A percentile compares a stretch with the other conserved stretches of the same genome.
Conservation (phyloP, 805 yeast genomes). For the Ogataea saltuana region DNA sequence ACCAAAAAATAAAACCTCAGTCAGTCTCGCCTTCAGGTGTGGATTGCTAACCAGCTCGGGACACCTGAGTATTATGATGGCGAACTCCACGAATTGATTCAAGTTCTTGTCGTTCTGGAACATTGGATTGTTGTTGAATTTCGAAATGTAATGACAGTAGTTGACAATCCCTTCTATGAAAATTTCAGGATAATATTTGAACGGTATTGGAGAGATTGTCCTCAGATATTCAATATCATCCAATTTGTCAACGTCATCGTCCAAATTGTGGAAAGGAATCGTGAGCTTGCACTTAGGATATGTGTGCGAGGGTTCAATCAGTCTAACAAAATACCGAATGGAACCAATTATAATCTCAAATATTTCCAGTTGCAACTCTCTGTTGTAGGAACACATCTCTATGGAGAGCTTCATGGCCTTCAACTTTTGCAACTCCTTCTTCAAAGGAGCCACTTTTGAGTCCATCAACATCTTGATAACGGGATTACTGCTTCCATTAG, state of each 20-base stretch:
- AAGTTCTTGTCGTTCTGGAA: conserved; percentile 52
- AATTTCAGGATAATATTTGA: conserved; percentile 84
- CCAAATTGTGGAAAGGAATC: conserved; percentile 59
- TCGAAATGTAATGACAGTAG: conserved; percentile 63
- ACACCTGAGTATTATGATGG: conserved; percentile 74
- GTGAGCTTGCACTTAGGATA: conserved; percentile 55
- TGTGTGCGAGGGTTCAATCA: conserved; percentile 69
- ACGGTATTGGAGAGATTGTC: conserved; percentile 67
- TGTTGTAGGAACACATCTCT: conserved; percentile 60
- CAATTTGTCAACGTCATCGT: conserved; percentile 64
- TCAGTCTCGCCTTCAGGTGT: conserved; percentile 81
- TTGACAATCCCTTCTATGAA: conserved; percentile 78
- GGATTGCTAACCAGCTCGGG: conserved; percentile 89
- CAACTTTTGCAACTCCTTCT: conserved; percentile 36
- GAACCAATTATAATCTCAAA: conserved; percentile 80
- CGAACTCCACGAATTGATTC: conserved; percentile 63
- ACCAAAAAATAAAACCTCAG: conserved; percentile 79
- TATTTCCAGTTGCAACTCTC: conserved; percentile 59
- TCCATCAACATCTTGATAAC: conserved; percentile 31
- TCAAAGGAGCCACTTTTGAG: conserved; percentile 34
- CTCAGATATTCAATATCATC: conserved; percentile 76
- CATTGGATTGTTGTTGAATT: conserved; percentile 58
- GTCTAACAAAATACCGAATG: conserved; percentile 65
- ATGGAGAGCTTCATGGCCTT: conserved; percentile 56
- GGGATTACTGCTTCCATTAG: conserved; percentile 26